Percentiles rank a stretch among this genome's conserved stretches.
These are phyloP conservation scores for Monosporascus ibericus DNA, from an alignment of 2,329 filamentous ascomycete species.

Conservation along the genomic window DNA sequence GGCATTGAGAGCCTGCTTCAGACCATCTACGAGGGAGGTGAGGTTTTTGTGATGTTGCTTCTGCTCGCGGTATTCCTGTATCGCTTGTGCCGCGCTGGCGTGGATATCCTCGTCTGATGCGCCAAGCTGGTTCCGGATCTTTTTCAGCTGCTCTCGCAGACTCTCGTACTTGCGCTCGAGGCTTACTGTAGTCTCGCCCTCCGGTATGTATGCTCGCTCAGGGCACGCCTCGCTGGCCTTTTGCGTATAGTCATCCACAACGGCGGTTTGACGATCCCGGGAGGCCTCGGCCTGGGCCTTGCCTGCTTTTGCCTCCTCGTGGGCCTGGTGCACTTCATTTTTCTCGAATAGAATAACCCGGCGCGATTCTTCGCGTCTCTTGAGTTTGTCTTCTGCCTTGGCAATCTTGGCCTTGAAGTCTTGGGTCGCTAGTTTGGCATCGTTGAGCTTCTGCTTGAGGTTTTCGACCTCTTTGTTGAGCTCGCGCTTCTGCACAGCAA, in stretches of 20 bases:
- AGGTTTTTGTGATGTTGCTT: slow-evolving; percentile 39
- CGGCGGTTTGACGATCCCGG: slow-evolving; percentile 37
- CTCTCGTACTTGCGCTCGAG: slow-evolving; percentile 49
- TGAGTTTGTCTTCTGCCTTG: slow-evolving; percentile 51
- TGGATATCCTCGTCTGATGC: slow-evolving; percentile 61
- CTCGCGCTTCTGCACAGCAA: slow-evolving; percentile 42
- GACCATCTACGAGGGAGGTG: slow-evolving; percentile 29
- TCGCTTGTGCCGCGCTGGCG: slow-evolving; percentile 36
- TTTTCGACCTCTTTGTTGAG: slow-evolving; percentile 38
- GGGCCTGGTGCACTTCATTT: slow-evolving; percentile 49
- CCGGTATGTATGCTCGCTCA: slow-evolving; percentile 54
- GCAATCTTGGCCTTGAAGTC: slow-evolving; percentile 41
- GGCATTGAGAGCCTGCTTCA: slow-evolving; percentile 57
- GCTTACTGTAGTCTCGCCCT: slow-evolving; percentile 55
- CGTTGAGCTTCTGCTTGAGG: slow-evolving; percentile 29
- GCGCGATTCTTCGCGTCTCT: slow-evolving; percentile 41
- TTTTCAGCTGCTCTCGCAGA: slow-evolving; percentile 52
- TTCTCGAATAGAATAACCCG: slow-evolving; percentile 52
- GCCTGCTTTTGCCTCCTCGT: slow-evolving; percentile 42
- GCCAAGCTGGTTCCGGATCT: slow-evolving; percentile 52
- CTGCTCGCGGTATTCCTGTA: slow-evolving; percentile 33
- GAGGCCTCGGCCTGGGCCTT: slow-evolving; percentile 40
- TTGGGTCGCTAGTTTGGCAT: slow-evolving; percentile 25
- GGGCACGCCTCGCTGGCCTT: slow-evolving; percentile 49
- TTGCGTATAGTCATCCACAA: slow-evolving; percentile 47